Conservation (phyloP, 2,329 filamentous ascomycete genomes). For the Colletotrichum melonis region DNA sequence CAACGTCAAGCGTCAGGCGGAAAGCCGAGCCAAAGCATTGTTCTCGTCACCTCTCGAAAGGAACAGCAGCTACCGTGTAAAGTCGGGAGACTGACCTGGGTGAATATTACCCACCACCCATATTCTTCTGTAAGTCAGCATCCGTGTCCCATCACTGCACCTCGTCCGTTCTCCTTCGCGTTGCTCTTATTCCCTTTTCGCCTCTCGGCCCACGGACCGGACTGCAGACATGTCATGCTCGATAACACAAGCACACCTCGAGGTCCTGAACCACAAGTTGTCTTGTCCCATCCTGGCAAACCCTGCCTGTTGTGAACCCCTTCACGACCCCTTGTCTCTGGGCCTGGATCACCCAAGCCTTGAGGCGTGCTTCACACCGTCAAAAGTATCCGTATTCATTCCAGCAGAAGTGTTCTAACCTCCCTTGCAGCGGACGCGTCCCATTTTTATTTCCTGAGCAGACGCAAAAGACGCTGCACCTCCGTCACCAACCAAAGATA, state of each 20-base stretch:
- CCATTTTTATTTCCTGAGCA: not conserved
- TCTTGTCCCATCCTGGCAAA: slow-evolving; percentile 28
- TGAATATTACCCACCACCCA: slow-evolving; percentile 16
- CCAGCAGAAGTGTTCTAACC: not conserved
- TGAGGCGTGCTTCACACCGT: not conserved
- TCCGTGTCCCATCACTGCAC: slow-evolving; percentile 1
- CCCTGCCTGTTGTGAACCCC: slow-evolving; percentile 8
- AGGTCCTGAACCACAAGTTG: slow-evolving; percentile 15
- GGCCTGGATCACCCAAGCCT: not conserved
- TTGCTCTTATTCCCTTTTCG: not conserved
- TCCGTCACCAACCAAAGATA: not conserved
- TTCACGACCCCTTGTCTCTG: slow-evolving; percentile 9
- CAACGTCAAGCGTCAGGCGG: slow-evolving; percentile 19
- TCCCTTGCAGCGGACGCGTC: slow-evolving; percentile 7
- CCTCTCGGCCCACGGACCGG: slow-evolving; percentile 18
- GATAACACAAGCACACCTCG: slow-evolving; percentile 13
- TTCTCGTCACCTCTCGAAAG: slow-evolving; percentile 2
- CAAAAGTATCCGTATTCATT: not conserved
- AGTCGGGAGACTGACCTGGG: not conserved
- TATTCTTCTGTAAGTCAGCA: slow-evolving; percentile 19
- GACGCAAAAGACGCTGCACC: not conserved
- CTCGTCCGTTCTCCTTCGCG: slow-evolving; percentile 1
- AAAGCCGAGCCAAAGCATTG: slow-evolving; percentile 25
- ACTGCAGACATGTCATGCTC: slow-evolving; percentile 8
- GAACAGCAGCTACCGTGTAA: slow-evolving; percentile 19